Evolutionary conservation across 73 alveolate genomes (phyloP).

Genomic region (Symbiodinium natans): DNA sequence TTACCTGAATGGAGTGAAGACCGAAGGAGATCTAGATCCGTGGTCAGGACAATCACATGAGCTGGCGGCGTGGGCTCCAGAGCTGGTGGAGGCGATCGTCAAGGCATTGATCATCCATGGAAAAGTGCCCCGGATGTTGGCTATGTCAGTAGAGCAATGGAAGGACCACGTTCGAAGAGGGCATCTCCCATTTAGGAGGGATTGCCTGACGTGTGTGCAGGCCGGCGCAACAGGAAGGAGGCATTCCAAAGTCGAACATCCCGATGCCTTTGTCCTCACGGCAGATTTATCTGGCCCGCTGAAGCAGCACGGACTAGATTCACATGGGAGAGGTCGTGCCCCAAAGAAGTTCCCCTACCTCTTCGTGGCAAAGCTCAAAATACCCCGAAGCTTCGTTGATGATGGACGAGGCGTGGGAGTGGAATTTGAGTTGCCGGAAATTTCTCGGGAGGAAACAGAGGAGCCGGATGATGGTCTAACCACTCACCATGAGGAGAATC

Average conservation of each 20-base stretch:
- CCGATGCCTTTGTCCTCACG: background rate
- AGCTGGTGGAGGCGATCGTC: background rate
- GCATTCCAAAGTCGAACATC: background rate
- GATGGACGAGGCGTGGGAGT: too few species aligned
- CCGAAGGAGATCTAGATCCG: background rate
- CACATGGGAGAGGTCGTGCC: background rate
- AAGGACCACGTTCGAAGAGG: background rate
- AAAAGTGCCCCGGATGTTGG: background rate
- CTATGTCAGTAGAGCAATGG: background rate
- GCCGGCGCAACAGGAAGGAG: background rate
- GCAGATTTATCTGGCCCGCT: background rate
- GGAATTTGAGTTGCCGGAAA: too few species aligned
- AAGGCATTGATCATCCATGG: background rate
- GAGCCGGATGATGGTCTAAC: background rate
- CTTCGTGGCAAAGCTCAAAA: background rate
- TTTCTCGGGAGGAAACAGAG: background rate
- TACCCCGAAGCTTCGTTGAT: too few species aligned
- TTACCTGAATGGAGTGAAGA: background rate
- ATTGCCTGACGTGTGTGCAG: background rate
- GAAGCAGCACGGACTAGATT: background rate
- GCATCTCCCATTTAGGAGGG: background rate
- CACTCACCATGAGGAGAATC: background rate
- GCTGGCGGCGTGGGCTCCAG: slow-evolving; percentile 5
- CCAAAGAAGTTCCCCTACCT: background rate
- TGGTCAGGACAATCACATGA: background rate